phyloP scores from a whole-genome alignment of 2,329 filamentous ascomycete genomes.

The Neospermospora avenae region DNA sequence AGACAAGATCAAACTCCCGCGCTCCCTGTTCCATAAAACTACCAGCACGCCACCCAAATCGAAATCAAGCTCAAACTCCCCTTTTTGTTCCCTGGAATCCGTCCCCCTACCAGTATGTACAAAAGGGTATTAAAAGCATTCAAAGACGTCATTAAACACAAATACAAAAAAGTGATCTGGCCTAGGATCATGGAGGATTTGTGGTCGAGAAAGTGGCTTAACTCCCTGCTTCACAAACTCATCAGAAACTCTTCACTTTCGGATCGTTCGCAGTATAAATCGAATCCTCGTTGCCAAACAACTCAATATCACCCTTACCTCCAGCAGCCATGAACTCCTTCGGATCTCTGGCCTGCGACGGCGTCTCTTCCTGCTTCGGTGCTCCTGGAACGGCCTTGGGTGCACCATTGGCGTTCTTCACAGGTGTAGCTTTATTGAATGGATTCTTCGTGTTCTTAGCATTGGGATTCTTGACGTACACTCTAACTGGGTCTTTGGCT shows the following conservation, averaged over 20 bases:
- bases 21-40: not conserved
- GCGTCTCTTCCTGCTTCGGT: conserved; percentile 58
- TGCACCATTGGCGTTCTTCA: conserved; percentile 29
- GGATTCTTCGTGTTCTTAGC: conserved; percentile 41
- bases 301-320: conserved; percentile 75
- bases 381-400: conserved; percentile 26
- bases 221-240: not conserved
- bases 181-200: not conserved
- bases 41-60: not conserved
- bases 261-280: conserved; percentile 45
- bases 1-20: not conserved
- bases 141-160: conserved; percentile 5
- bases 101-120: conserved; percentile 13
- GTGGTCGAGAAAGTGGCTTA: not conserved
- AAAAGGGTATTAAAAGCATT: conserved; percentile 18
- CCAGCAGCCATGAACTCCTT: conserved; percentile 82
- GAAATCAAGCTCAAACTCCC: not conserved
- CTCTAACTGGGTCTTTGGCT: conserved; percentile 60
- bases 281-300: conserved; percentile 64
- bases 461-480: conserved; percentile 68
- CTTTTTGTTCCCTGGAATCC: conserved; percentile 11
- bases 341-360: conserved; percentile 63
- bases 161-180: not conserved
- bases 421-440: conserved; percentile 40
- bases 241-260: conserved; percentile 6